Percentiles rank a stretch among this genome's conserved stretches.
Conservation (phyloP, 345 rosid species). For the Gynandropsis gynandra region DNA sequence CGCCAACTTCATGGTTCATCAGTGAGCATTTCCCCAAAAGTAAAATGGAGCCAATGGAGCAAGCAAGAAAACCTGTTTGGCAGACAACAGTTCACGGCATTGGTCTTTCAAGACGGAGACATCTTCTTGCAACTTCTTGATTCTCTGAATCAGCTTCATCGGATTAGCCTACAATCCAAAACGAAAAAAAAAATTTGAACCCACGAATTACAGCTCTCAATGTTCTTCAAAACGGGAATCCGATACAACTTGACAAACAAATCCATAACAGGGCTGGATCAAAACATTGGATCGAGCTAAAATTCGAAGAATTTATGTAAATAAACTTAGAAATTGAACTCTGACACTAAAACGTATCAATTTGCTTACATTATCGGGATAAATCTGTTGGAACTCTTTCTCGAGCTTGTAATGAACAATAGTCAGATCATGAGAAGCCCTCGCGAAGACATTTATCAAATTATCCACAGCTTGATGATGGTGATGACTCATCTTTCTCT, state of each 20-base stretch:
- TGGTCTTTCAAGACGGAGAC: slow-evolving; percentile 51
- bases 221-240: background rate
- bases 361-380: slow-evolving; percentile 61
- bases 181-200: background rate
- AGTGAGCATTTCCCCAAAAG: background rate
- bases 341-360: background rate
- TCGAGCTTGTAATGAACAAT: slow-evolving; percentile 65
- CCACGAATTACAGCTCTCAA: background rate
- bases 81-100: slow-evolving; percentile 72
- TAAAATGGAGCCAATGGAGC: background rate
- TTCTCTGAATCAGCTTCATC: slow-evolving; percentile 58
- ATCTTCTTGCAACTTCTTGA: slow-evolving; percentile 78
- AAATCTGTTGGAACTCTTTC: slow-evolving; percentile 63
- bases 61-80: slow-evolving; percentile 60
- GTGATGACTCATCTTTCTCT: slow-evolving; percentile 32
- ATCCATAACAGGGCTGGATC: background rate
- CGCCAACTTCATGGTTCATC: background rate
- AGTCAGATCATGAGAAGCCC: slow-evolving; percentile 62
- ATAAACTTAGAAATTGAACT: background rate
- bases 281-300: background rate
- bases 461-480: slow-evolving; percentile 38
- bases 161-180: slow-evolving; percentile 61
- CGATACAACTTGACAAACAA: background rate
- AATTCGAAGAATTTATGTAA: background rate
- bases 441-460: slow-evolving; percentile 50